These are phyloP conservation scores for Avena insularis DNA, from an alignment of 176 grass and related monocot species.

Conservation along the genomic window DNA sequence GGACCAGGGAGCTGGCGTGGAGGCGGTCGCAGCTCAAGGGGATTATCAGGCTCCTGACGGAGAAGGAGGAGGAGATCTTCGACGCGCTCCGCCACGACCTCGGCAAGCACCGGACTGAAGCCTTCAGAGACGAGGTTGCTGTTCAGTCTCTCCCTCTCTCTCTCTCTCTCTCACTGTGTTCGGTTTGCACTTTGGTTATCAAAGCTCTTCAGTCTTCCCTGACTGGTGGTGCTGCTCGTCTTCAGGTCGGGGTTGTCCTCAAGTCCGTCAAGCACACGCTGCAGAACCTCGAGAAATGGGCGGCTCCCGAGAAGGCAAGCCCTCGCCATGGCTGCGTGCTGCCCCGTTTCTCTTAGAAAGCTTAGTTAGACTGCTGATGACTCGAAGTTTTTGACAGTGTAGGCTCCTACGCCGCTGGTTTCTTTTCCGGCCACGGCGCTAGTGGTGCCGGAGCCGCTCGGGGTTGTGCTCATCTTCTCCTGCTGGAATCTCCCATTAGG, in stretches of 20 bases:
- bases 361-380: neutral
- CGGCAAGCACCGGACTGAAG: conserved; percentile 62
- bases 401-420: conserved; percentile 58
- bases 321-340: neutral
- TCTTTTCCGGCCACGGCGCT: conserved; percentile 68
- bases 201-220: neutral
- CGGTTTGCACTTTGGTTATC: too few relatives aligned
- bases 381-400: neutral
- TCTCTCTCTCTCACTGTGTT: too few relatives aligned
- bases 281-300: conserved; percentile 70
- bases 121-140: conserved; percentile 69
- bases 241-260: conserved; percentile 51
- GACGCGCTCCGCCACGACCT: conserved; percentile 64
- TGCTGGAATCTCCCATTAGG: conserved; percentile 89
- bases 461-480: conserved; percentile 79
- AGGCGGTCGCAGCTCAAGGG: conserved; percentile 62
- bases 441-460: conserved; percentile 77
- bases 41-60: conserved; percentile 55
- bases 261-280: conserved; percentile 55
- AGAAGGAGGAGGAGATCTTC: conserved; percentile 71
- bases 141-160: neutral
- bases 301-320: conserved; percentile 61
- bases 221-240: neutral
- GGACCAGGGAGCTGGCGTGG: conserved; percentile 65
- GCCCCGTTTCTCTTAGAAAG: neutral